Base-by-base conservation (phyloP, 176 grass and related monocot species). In the Ampelocalamus luodianensis region DNA sequence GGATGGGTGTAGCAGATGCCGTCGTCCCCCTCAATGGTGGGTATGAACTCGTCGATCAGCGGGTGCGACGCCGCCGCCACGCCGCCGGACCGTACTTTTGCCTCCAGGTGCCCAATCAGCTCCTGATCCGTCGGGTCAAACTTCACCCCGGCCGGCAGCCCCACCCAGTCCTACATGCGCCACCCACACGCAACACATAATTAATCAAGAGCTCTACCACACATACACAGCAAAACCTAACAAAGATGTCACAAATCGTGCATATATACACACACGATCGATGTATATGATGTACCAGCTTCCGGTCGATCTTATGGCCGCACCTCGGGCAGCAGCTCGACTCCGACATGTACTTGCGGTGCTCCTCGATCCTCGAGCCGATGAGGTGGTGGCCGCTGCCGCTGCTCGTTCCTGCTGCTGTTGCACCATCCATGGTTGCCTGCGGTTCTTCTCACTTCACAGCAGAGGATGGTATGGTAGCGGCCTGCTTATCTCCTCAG, bases 1-100 rank as follows among this genome's bases (percentile, higher is more conserved):
- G 96, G 96, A 83, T 96, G 91, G 68, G 96, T 96, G 81, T 98
- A 98, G 75, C 96, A 98, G 86, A 98, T 98, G 74, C 93, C 96
- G 29, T 94, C 93, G 66, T 98, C 93, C 76, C 96, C 96, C 68
- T 98, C 88, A 71, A 98, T 96, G 50, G 93, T 96, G 61, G 90
- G 84, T 89, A 98, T 98, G 83, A 98, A 98, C 75, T 96, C 93
- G 72, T 98, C 93, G 85, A 98, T 94, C 78, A 98, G 88, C 32
- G 91, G 93, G 48, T 98, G 91, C 40, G 82, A 87, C 27, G 61
- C 83, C 46, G 58, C 88, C 68, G 77, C 76, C 49, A 23, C 11
- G 38, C 80, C 23, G 29, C 88, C 69, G 8, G 74, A 38, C 83
- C 56, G 88, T 53, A 96, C 89, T 79, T 98, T 98, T 2, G 85